These are phyloP conservation scores for Sphaerulina musiva DNA, from an alignment of 2,329 filamentous ascomycete species.

Conservation along the genomic window DNA sequence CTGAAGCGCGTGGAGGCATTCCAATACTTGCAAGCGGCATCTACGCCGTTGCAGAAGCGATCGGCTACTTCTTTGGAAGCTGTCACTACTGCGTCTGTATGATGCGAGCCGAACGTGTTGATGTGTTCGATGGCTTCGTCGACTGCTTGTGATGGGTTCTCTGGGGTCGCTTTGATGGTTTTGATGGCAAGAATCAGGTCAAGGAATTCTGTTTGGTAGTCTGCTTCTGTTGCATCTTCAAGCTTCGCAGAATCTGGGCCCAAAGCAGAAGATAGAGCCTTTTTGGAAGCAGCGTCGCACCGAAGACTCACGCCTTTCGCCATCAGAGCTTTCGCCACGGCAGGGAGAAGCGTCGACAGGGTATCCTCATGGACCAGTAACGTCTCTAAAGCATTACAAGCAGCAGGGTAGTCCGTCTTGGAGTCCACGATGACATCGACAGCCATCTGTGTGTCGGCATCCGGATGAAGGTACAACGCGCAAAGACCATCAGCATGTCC, in stretches of 20 bases:
- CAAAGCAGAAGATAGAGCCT: constrained; percentile 50
- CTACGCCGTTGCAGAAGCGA: constrained; percentile 74
- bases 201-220: constrained; percentile 87
- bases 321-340: constrained; percentile 66
- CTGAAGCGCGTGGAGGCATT: constrained; percentile 92
- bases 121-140: constrained; percentile 77
- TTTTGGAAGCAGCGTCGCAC: constrained; percentile 66
- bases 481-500: constrained; percentile 95
- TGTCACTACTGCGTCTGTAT: constrained; percentile 89
- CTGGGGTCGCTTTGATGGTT: constrained; percentile 49
- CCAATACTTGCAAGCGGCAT: constrained; percentile 92
- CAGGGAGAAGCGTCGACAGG: constrained; percentile 60
- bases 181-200: constrained; percentile 79
- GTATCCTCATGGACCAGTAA: constrained; percentile 73
- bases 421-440: constrained; percentile 76
- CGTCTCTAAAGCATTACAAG: constrained; percentile 91
- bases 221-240: constrained; percentile 59
- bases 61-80: constrained; percentile 61
- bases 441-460: constrained; percentile 67
- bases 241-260: constrained; percentile 43
- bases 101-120: constrained; percentile 84
- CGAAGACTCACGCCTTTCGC: constrained; percentile 72
- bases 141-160: constrained; percentile 36
- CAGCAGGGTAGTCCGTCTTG: constrained; percentile 90
- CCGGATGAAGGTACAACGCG: constrained; percentile 72